Conservation (phyloP, 768 basidiomycete species). For the Phlebiopsis gigantea region DNA sequence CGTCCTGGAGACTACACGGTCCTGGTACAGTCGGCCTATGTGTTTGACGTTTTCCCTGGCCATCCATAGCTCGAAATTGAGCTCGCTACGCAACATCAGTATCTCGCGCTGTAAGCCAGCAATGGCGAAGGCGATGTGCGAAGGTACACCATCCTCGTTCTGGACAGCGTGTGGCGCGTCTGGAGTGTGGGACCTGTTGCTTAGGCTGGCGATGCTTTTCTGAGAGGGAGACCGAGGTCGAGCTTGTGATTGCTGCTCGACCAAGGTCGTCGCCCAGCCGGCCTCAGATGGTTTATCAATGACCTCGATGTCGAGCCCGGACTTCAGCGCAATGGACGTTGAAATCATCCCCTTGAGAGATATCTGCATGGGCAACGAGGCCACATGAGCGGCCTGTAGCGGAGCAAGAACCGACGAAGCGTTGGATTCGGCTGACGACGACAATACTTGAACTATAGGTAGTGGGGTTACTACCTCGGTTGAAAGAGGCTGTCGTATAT, state of each 20-base stretch:
- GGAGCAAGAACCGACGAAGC: conserved; percentile 7
- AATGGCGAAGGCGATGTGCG: conserved; percentile 59
- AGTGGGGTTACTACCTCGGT: not conserved
- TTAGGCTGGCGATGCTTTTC: conserved; percentile 10
- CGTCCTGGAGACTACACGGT: conserved; percentile 63
- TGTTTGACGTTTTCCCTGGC: conserved; percentile 78
- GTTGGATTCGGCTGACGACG: conserved; percentile 10
- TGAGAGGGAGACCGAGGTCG: conserved; percentile 22
- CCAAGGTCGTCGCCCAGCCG: conserved; percentile 48
- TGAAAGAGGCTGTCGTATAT: not conserved
- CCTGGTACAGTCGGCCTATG: conserved; percentile 74
- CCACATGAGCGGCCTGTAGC: conserved; percentile 2
- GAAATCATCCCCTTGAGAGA: conserved; percentile 75
- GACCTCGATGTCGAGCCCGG: conserved; percentile 60
- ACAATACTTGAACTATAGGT: not conserved
- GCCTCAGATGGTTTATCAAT: conserved; percentile 36
- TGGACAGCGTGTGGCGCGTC: conserved; percentile 1
- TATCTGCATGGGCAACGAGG: conserved; percentile 25
- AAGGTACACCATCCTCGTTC: conserved; percentile 24
- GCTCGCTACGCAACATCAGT: conserved; percentile 68
- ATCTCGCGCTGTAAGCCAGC: conserved; percentile 71
- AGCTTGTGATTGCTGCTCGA: conserved; percentile 25
- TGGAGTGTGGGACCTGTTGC: conserved; percentile 6
- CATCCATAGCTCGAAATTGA: conserved; percentile 83
- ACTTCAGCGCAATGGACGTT: conserved; percentile 68